These are phyloP conservation scores for Boletus eberwhitei DNA, from an alignment of 768 basidiomycete species.

Conservation along the genomic window DNA sequence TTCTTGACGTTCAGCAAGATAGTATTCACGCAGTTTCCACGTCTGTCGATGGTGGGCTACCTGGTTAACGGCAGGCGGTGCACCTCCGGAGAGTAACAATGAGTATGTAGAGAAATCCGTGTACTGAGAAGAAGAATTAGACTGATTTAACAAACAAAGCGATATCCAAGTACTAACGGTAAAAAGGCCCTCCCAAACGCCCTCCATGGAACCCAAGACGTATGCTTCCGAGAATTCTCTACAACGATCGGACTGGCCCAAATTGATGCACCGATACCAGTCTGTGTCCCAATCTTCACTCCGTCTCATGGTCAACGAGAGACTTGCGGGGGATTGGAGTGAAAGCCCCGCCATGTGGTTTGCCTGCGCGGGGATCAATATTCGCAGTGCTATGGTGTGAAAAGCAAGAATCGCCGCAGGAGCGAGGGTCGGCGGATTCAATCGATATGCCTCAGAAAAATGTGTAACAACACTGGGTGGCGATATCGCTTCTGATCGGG, in stretches of 20 bases:
- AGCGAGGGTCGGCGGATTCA: slow-evolving; percentile 60
- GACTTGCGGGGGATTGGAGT: slow-evolving; percentile 14
- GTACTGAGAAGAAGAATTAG: slow-evolving; percentile 44
- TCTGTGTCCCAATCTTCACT: slow-evolving; percentile 67
- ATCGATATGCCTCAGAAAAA: slow-evolving; percentile 43
- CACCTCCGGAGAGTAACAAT: slow-evolving; percentile 64
- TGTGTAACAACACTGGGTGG: slow-evolving; percentile 31
- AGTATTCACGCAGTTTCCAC: slow-evolving; percentile 82
- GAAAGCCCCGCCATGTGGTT: neutral
- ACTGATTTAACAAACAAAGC: neutral
- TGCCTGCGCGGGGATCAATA: slow-evolving; percentile 5
- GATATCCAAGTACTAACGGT: slow-evolving; percentile 46
- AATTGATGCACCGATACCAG: slow-evolving; percentile 56
- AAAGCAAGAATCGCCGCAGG: slow-evolving; percentile 72
- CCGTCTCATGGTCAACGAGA: slow-evolving; percentile 13
- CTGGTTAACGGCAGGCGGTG: slow-evolving; percentile 64
- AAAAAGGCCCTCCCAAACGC: slow-evolving; percentile 79
- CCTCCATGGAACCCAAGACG: slow-evolving; percentile 66
- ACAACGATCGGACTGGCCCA: slow-evolving; percentile 32
- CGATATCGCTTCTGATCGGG: slow-evolving; percentile 24
- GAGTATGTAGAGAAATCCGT: slow-evolving; percentile 85
- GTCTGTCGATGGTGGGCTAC: slow-evolving; percentile 86
- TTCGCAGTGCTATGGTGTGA: slow-evolving; percentile 46
- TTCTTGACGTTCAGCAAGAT: slow-evolving; percentile 42
- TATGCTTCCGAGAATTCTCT: slow-evolving; percentile 46